Evolutionary conservation across 352 stramenopile genomes (phyloP).

Genomic region (Globisporangium cederbergense): DNA sequence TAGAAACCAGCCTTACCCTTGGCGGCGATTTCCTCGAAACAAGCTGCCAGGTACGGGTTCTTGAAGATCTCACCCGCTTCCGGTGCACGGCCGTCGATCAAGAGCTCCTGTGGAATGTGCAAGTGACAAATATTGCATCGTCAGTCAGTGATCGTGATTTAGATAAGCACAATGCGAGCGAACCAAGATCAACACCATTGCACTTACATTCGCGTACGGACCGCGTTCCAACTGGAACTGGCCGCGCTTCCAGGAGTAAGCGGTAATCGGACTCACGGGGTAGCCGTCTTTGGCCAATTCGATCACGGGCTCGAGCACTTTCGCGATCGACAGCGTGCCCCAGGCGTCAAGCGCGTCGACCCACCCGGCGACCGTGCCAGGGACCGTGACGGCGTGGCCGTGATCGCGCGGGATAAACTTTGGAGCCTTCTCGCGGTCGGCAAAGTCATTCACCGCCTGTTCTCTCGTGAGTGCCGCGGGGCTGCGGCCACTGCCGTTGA

Average conservation of each 20-base stretch:
- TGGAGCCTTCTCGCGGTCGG: constrained; percentile 19
- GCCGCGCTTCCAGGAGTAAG: constrained; percentile 75
- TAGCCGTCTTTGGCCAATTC: constrained; percentile 91
- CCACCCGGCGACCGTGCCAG: constrained; percentile 92
- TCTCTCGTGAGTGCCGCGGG: constrained; percentile 82
- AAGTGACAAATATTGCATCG: background rate
- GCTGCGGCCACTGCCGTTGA: constrained; percentile 93
- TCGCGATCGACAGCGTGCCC: constrained; percentile 73
- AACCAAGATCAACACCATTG: background rate
- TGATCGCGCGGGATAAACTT: constrained; percentile 50
- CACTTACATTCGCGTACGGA: constrained; percentile 30
- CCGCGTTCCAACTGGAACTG: constrained; percentile 65
- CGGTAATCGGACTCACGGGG: constrained; percentile 88
- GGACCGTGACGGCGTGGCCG: constrained; percentile 81
- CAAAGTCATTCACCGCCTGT: constrained; percentile 39
- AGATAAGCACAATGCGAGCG: no score
- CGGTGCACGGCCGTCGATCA: constrained; percentile 51
- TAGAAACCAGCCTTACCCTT: constrained; percentile 89
- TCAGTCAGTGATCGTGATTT: background rate
- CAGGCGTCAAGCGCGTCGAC: constrained; percentile 86
- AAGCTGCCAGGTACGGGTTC: constrained; percentile 85
- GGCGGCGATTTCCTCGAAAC: constrained; percentile 81
- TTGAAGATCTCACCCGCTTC: constrained; percentile 75
- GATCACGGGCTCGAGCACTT: constrained; percentile 90
- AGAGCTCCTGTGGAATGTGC: constrained; percentile 29